Evolutionary conservation across 2,329 filamentous ascomycete species (phyloP).

Genomic region (Ophiocordyceps camponoti-leonardi): DNA sequence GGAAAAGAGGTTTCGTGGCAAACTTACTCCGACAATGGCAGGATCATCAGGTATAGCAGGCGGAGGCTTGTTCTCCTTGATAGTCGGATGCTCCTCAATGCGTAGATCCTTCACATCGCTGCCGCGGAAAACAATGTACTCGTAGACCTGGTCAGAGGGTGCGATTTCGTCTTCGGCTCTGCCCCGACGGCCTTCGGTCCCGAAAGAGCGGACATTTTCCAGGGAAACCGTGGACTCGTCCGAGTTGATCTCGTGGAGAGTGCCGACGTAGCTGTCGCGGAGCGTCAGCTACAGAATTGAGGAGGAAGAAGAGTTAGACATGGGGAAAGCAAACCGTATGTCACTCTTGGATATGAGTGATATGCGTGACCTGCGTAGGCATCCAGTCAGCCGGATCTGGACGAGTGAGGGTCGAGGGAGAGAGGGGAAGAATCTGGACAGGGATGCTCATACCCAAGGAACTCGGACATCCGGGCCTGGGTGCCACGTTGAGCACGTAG

Average conservation of each 20-base stretch:
- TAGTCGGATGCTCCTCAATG: slow-evolving; percentile 67
- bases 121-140: slow-evolving; percentile 96
- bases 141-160: slow-evolving; percentile 77
- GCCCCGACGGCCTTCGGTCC: slow-evolving; percentile 76
- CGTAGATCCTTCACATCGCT: slow-evolving; percentile 97
- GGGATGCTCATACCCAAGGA: slow-evolving; percentile 31
- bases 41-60: slow-evolving; percentile 82
- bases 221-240: slow-evolving; percentile 92
- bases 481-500: slow-evolving; percentile 25
- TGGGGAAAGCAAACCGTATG: slow-evolving; percentile 56
- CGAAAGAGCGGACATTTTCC: slow-evolving; percentile 87
- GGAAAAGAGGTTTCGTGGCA: not conserved
- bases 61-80: slow-evolving; percentile 57
- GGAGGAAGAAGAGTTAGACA: slow-evolving; percentile 1
- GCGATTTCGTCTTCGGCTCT: slow-evolving; percentile 68
- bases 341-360: slow-evolving; percentile 95
- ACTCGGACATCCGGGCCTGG: slow-evolving; percentile 36
- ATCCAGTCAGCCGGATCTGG: not conserved
- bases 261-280: slow-evolving; percentile 67
- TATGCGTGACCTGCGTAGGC: slow-evolving; percentile 56
- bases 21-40: slow-evolving; percentile 90
- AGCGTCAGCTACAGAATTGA: slow-evolving; percentile 14
- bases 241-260: slow-evolving; percentile 94
- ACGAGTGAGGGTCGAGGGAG: not conserved
- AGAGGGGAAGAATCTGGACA: not conserved